Base-by-base conservation (phyloP, 1,139 yeast genomes). In the Martiniozyma asiatica region DNA sequence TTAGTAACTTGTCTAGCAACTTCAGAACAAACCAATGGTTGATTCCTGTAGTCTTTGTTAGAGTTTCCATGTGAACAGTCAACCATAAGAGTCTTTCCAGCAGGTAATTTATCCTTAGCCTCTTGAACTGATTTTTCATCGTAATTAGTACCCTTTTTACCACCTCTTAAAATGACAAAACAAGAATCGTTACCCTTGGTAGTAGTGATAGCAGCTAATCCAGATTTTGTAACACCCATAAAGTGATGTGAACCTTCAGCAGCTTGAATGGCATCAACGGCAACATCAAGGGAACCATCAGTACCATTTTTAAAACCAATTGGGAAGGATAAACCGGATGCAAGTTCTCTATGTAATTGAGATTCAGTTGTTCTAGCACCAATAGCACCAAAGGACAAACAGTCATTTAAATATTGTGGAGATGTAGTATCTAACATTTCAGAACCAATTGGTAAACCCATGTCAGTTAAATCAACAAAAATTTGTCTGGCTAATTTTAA, bases 291-390 rank as follows among this genome's bases (percentile, higher is more conserved):
- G 35, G 92, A 70, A 52, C 98, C 98, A 55, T 89, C 98, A 30
- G 98, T 89, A 53, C 97, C 97, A 56, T 89, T 89, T 63, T 89
- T 89, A 78, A 89, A 89, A 33, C 98, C 98, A 38, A 89, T 77
- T 36, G 98, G 98, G 87, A 89, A 89, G n/a, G 94, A 80, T 42
- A 89, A 68, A 29, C 97, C 98, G 4, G 96, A 84, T 14, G 97
- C 93, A 48, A 89, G 70, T 61, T 89, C 98, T 59, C 98, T 77
- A 63, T 89, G 98, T 41, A 89, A 71, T 60, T 89, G 98, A 29
- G 96, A 84, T 64, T 89, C 98, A 31, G 98, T 89, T 38, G 98
- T 89, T 65, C 98, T 76, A 33, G 98, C 98, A 51, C 98, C 98
- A 60, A 89, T 84, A 37, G 98, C 98, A 44, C 98, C 98, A 44